Evolutionary conservation across 805 yeast genomes (phyloP).

Genomic region (Saccharomycopsis sp.): DNA sequence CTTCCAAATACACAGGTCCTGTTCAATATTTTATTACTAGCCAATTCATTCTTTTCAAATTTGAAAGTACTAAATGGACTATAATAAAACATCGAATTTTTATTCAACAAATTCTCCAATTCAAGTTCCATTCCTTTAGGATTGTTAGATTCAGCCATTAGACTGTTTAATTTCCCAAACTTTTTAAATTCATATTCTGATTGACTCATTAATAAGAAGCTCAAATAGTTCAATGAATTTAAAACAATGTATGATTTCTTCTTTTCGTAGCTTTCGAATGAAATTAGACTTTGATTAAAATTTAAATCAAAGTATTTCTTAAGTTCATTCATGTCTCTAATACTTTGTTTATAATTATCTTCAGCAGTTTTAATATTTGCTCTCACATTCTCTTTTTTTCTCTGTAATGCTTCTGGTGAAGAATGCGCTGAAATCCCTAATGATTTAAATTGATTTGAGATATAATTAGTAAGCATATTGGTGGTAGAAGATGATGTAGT

Average conservation of each 20-base stretch:
- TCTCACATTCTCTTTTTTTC: slow-evolving; percentile 14
- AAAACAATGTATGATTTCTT: slow-evolving; percentile 8
- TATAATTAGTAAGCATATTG: slow-evolving; percentile 10
- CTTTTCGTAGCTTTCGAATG: slow-evolving; percentile 14
- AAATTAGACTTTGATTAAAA: slow-evolving; percentile 7
- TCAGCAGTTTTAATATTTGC: slow-evolving; percentile 10
- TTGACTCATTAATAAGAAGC: slow-evolving; percentile 21
- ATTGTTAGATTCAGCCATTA: slow-evolving; percentile 17
- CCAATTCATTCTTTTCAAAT: slow-evolving; percentile 15
- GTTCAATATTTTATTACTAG: slow-evolving; percentile 1
- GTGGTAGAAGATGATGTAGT: background rate
- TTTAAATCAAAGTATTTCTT: slow-evolving; percentile 10
- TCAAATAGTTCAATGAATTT: slow-evolving; percentile 20
- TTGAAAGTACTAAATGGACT: slow-evolving; percentile 14
- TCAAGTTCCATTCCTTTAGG: slow-evolving; percentile 13
- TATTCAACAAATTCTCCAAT: slow-evolving; percentile 4
- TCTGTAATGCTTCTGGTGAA: slow-evolving; percentile 12
- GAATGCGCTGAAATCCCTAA: slow-evolving; percentile 7
- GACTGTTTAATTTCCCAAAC: slow-evolving; percentile 11
- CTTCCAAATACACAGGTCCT: slow-evolving; percentile 18
- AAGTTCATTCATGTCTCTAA: slow-evolving; percentile 4
- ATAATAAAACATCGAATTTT: slow-evolving; percentile 16
- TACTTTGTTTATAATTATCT: slow-evolving; percentile 2
- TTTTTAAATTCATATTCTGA: slow-evolving; percentile 22
- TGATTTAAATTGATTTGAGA: slow-evolving; percentile 18